These are phyloP conservation scores for Infundibulicybe gibba DNA, from an alignment of 768 basidiomycete species.

Conservation along the genomic window DNA sequence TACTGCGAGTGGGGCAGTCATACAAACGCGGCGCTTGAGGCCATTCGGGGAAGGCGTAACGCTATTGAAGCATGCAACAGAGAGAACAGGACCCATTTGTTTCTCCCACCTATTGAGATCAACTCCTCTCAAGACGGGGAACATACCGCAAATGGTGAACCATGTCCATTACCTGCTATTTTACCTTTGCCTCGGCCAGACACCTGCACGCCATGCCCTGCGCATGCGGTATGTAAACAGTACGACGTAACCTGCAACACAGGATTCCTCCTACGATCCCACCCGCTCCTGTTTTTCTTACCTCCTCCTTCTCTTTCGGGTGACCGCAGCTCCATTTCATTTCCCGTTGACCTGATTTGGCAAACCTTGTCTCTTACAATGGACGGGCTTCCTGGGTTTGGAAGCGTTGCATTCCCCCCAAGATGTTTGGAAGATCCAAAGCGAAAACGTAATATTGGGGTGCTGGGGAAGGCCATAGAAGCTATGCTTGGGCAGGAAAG, in stretches of 20 bases:
- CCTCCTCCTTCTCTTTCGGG: slow-evolving; percentile 29
- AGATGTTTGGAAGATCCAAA: slow-evolving; percentile 75
- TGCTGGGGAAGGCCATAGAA: slow-evolving; percentile 71
- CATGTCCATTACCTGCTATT: slow-evolving; percentile 54
- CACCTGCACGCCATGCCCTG: slow-evolving; percentile 69
- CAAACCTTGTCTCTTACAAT: slow-evolving; percentile 40
- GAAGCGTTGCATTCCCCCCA: slow-evolving; percentile 75
- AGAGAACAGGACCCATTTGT: slow-evolving; percentile 47
- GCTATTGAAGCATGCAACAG: slow-evolving; percentile 53
- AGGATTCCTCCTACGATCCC: slow-evolving; percentile 63
- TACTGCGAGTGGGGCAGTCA: slow-evolving; percentile 67
- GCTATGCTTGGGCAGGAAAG: slow-evolving; percentile 56
- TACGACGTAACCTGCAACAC: slow-evolving; percentile 60
- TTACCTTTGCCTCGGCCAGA: slow-evolving; percentile 56
- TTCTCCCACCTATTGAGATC: slow-evolving; percentile 13
- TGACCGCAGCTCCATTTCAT: slow-evolving; percentile 29
- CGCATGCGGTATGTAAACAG: slow-evolving; percentile 60
- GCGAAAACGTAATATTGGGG: slow-evolving; percentile 70
- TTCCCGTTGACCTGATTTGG: slow-evolving; percentile 39
- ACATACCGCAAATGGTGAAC: slow-evolving; percentile 22
- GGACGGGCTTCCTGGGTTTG: slow-evolving; percentile 73
- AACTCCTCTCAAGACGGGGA: slow-evolving; percentile 16
- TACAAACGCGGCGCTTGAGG: slow-evolving; percentile 56
- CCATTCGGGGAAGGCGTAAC: slow-evolving; percentile 37
- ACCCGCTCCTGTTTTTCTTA: slow-evolving; percentile 53